These are phyloP conservation scores for Phytophthora melonis DNA, from an alignment of 352 stramenopile genomes.

Conservation along the genomic window DNA sequence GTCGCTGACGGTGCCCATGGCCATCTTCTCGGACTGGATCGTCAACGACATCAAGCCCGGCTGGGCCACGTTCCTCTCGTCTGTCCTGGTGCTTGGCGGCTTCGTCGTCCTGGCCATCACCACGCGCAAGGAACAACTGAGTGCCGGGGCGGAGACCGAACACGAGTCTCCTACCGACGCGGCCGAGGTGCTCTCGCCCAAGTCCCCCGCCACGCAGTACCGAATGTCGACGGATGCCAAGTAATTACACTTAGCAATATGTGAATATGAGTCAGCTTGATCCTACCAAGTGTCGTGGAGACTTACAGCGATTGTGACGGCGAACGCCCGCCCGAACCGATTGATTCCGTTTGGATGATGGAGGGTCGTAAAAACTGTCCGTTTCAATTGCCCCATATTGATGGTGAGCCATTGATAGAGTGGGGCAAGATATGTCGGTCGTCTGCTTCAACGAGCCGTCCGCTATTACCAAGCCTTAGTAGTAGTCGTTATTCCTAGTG, in stretches of 20 bases:
- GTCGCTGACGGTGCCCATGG: slow-evolving; percentile 96
- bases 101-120: slow-evolving; percentile 74
- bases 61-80: slow-evolving; percentile 65
- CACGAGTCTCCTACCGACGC: background rate
- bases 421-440: too few species aligned
- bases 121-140: slow-evolving; percentile 44
- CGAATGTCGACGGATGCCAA: slow-evolving; percentile 35
- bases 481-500: background rate
- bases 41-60: slow-evolving; percentile 65
- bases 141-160: slow-evolving; percentile 11
- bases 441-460: too few species aligned
- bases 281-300: background rate
- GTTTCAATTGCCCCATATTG: too few species aligned
- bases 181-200: slow-evolving; percentile 33
- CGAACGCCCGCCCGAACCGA: too few species aligned
- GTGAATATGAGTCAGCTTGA: slow-evolving; percentile 28
- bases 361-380: too few species aligned
- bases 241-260: slow-evolving; percentile 1
- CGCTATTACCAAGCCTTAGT: background rate
- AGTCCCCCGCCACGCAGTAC: slow-evolving; percentile 40
- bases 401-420: too few species aligned
- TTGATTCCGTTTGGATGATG: too few species aligned
- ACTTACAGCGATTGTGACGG: too few species aligned
- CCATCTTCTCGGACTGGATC: slow-evolving; percentile 92
- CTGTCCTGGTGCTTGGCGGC: slow-evolving; percentile 72